Evolutionary conservation across 345 rosid species (phyloP).

Genomic region (Cardamine chenopodiifolia): DNA sequence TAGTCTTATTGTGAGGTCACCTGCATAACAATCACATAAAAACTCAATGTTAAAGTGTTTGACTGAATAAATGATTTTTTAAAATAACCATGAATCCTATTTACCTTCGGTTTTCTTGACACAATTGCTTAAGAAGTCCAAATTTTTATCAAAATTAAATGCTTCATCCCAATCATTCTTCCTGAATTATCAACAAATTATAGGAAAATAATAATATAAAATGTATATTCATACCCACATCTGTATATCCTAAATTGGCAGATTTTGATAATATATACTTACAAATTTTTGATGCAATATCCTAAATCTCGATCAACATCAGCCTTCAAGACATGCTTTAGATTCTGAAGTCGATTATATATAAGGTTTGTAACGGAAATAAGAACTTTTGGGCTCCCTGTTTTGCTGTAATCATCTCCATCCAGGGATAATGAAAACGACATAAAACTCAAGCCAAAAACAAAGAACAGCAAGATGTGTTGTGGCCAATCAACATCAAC

Average conservation of each 20-base stretch:
- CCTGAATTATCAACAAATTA: constrained; percentile 49
- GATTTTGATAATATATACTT: constrained; percentile 42
- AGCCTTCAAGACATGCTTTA: constrained; percentile 46
- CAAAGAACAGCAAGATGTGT: constrained; percentile 40
- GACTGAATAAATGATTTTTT: neutral
- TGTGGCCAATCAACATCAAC: constrained; percentile 40
- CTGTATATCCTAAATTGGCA: too few species aligned
- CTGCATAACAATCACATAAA: constrained; percentile 42
- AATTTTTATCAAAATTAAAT: constrained; percentile 57
- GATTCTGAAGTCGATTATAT: constrained; percentile 59
- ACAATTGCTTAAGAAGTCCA: constrained; percentile 69
- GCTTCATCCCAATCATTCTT: constrained; percentile 75
- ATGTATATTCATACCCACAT: neutral
- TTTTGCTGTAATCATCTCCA: constrained; percentile 64
- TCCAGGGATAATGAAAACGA: constrained; percentile 45
- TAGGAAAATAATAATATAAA: neutral
- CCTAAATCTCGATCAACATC: constrained; percentile 51
- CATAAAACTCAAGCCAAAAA: constrained; percentile 41
- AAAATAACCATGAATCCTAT: neutral
- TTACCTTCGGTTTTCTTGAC: constrained; percentile 69
- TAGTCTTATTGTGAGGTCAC: constrained; percentile 63
- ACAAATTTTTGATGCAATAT: constrained; percentile 78
- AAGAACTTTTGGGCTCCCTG: constrained; percentile 55
- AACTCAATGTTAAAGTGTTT: neutral
- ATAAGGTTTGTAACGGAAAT: constrained; percentile 55